Percentiles rank a stretch among this genome's conserved stretches.
Conservation (phyloP, 495 filamentous ascomycete genomes). For the Daldinia bambusicola region DNA sequence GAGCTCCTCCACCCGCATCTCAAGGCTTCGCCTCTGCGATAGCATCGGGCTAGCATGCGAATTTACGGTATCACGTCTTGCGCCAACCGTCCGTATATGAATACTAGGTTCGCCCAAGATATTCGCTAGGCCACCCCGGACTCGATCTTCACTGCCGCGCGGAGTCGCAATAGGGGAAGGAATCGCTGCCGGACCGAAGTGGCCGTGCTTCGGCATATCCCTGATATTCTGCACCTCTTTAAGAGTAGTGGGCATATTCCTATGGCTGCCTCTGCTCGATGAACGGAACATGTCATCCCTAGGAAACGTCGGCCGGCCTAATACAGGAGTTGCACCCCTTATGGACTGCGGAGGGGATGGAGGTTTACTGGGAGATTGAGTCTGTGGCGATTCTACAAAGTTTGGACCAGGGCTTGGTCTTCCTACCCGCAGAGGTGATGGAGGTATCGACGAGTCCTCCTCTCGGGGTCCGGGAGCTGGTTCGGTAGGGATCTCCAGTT, state of each 20-base stretch:
- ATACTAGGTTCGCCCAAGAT: slow-evolving; percentile 50
- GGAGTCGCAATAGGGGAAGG: slow-evolving; percentile 46
- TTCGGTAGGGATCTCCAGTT: slow-evolving; percentile 42
- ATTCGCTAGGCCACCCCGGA: slow-evolving; percentile 22
- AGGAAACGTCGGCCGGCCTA: slow-evolving; percentile 16
- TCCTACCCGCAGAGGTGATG: slow-evolving; percentile 47
- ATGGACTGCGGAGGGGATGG: slow-evolving; percentile 46
- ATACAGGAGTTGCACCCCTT: slow-evolving; percentile 21
- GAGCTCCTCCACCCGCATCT: slow-evolving; percentile 59
- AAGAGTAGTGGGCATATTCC: slow-evolving; percentile 28
- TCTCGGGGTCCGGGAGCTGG: slow-evolving; percentile 47
- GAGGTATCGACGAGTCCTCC: slow-evolving; percentile 44
- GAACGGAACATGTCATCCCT: slow-evolving; percentile 23
- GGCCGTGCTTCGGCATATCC: slow-evolving; percentile 32
- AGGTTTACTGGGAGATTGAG: slow-evolving; percentile 36
- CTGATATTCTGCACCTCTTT: slow-evolving; percentile 35
- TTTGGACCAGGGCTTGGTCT: slow-evolving; percentile 28
- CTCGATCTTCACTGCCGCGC: slow-evolving; percentile 47
- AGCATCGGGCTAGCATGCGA: slow-evolving; percentile 36
- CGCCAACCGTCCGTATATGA: slow-evolving; percentile 53
- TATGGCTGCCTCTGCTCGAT: slow-evolving; percentile 32
- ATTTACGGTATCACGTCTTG: slow-evolving; percentile 57
- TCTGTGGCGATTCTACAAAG: slow-evolving; percentile 8
- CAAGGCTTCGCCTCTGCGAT: slow-evolving; percentile 51
- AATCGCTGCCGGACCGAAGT: slow-evolving; percentile 38